Conservation (phyloP, 2,329 filamentous ascomycete genomes). For the Bertia moriformis region DNA sequence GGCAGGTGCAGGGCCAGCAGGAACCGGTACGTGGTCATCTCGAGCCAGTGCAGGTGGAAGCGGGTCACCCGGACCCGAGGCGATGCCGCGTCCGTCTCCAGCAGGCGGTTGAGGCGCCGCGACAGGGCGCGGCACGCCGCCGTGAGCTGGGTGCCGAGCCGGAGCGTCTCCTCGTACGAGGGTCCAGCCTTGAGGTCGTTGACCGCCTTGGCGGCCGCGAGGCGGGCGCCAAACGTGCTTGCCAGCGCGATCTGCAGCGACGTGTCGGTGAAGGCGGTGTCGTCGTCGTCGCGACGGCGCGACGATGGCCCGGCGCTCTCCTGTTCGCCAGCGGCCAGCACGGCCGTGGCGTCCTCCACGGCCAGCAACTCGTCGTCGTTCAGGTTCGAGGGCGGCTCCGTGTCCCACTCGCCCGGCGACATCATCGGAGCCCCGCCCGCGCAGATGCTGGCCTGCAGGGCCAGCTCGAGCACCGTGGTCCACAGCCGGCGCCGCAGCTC, state of each 20-base stretch:
- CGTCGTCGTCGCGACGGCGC: conserved; percentile 24
- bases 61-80: conserved; percentile 8
- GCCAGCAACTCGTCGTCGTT: conserved; percentile 36
- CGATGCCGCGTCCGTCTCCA: conserved; percentile 5
- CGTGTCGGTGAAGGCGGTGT: conserved; percentile 20
- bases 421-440: conserved; percentile 30
- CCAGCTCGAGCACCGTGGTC: conserved; percentile 34
- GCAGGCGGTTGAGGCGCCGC: conserved; percentile 16
- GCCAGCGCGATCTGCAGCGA: too few relatives aligned
- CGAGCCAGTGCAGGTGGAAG: conserved; percentile 28
- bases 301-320: conserved; percentile 25
- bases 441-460: conserved; percentile 25
- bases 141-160: conserved; percentile 24
- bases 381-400: conserved; percentile 29
- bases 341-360: conserved; percentile 14
- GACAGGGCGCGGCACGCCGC: conserved; percentile 23
- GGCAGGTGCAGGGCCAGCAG: conserved; percentile 39
- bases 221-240: too few relatives aligned
- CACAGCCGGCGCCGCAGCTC: conserved; percentile 36
- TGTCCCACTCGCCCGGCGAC: conserved; percentile 28
- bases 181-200: conserved; percentile 22
- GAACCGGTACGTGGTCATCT: conserved; percentile 37
- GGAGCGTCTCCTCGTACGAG: conserved; percentile 28
- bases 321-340: conserved; percentile 14
- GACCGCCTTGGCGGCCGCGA: conserved; percentile 24